Base-by-base conservation (phyloP, 345 rosid genomes). In the Orychophragmus violaceus region DNA sequence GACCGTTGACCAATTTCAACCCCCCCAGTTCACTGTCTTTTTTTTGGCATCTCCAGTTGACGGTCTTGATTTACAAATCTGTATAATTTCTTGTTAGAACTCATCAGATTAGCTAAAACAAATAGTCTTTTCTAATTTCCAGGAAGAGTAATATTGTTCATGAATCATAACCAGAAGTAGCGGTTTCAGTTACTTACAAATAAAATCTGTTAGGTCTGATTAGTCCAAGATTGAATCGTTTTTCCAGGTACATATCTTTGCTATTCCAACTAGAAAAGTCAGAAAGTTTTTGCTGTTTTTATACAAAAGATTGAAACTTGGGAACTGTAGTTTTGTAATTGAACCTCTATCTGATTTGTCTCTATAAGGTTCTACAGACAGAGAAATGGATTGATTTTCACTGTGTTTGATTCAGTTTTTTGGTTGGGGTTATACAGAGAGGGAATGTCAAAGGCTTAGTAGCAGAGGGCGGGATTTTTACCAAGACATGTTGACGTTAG, bases 371-470 rank as follows among this genome's bases (percentile, higher is more conserved):
- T 39, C 2, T 5, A 1, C 12, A 39, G 18, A 6, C 14, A 39
- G 17, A 39, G 6, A 39, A 39, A 14, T 5, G 17, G 45, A 39
- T n/a, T 39, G 16, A 41, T 41, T 55, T 1, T 37, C 41, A 60
- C n/a, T n/a, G 29, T 54, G 32, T 46, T 57, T 57, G 59, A 57
- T 48, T 72, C 52, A 10, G 30, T 17, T 35, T 44, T 52, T 39
- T 35, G 17, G 61, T 41, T 39, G 4, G 3, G 9, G 17, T 2
- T 52, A 41, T 52, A 44, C 59, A 60, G 66, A 65, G 66, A 59
- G 76, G 72, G 71, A 83, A 80, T 69, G 81, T 73, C 45, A 81
- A 71, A 72, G 54, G 59, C 25, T 18, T 57, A 33, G 32, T 10
- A 30, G 35, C 51, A 36, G 27, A 46, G 14, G 37, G 21, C 0